Conservation (phyloP, 352 stramenopile genomes). For the Pythium graminicola region DNA sequence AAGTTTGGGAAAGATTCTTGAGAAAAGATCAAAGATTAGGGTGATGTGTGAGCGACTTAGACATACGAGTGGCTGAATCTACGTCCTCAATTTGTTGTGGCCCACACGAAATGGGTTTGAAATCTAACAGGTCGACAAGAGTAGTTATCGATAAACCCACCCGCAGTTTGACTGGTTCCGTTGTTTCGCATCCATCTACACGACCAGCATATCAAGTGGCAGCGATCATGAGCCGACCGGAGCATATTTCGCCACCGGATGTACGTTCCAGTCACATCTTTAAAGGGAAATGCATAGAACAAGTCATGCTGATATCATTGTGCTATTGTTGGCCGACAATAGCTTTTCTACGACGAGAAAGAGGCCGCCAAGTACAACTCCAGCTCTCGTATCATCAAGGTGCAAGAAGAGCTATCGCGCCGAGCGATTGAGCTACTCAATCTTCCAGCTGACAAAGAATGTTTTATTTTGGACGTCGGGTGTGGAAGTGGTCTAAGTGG, state of each 20-base stretch:
- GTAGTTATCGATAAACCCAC: no score
- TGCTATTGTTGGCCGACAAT: neutral
- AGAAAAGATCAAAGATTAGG: no score
- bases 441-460: conserved; percentile 77
- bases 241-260: conserved; percentile 80
- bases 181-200: conserved; percentile 25
- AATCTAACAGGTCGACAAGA: conserved; percentile 1
- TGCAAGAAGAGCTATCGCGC: conserved; percentile 94
- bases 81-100: no score
- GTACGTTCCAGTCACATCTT: conserved; percentile 29
- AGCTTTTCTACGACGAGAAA: conserved; percentile 92
- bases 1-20: no score
- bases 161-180: conserved; percentile 22
- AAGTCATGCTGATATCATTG: neutral
- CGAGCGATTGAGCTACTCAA: conserved; percentile 97
- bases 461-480: conserved; percentile 95
- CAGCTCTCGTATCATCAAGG: conserved; percentile 89
- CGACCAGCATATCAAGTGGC: conserved; percentile 2
- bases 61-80: no score
- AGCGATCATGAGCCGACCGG: conserved; percentile 69
- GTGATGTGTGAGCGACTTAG: no score
- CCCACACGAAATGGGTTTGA: neutral
- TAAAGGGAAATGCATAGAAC: no score
- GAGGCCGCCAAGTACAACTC: conserved; percentile 92
- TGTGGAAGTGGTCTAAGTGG: conserved; percentile 96